Evolutionary conservation across 2,329 filamentous ascomycete species (phyloP).

Genomic region (Hymenotorrendiella dingleyae): DNA sequence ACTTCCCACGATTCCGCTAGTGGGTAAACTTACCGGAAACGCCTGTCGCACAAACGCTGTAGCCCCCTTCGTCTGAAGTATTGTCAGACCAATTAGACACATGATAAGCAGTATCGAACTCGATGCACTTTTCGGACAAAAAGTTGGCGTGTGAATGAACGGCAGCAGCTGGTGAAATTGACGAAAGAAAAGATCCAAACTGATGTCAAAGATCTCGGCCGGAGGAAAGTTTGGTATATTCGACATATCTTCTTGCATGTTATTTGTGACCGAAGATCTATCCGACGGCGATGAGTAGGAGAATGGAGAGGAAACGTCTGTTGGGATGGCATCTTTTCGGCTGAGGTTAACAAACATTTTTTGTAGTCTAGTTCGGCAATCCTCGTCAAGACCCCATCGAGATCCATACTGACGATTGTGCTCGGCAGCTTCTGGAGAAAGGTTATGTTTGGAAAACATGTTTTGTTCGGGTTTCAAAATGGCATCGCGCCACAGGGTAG

Average conservation of each 20-base stretch:
- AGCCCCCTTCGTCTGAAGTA: slow-evolving; percentile 45
- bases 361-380: slow-evolving; percentile 36
- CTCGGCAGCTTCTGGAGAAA: slow-evolving; percentile 18
- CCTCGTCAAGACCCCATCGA: slow-evolving; percentile 34
- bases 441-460: slow-evolving; percentile 31
- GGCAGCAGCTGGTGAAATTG: slow-evolving; percentile 47
- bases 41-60: slow-evolving; percentile 37
- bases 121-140: slow-evolving; percentile 42
- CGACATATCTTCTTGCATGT: slow-evolving; percentile 19
- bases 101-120: slow-evolving; percentile 43
- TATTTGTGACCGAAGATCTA: slow-evolving; percentile 21
- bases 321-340: slow-evolving; percentile 11
- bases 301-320: slow-evolving; percentile 18
- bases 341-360: slow-evolving; percentile 30
- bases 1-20: no score
- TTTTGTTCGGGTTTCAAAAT: slow-evolving; percentile 34
- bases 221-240: slow-evolving; percentile 38
- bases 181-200: slow-evolving; percentile 47
- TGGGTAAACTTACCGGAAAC: slow-evolving; percentile 14
- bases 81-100: slow-evolving; percentile 46
- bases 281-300: slow-evolving; percentile 23
- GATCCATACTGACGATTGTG: slow-evolving; percentile 28
- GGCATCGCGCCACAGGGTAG: slow-evolving; percentile 36
- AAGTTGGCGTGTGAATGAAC: slow-evolving; percentile 48
- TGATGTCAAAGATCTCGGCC: slow-evolving; percentile 47